phyloP scores from a whole-genome alignment of 192 early-diverging fungal genomes.

The Physocladia obscura region DNA sequence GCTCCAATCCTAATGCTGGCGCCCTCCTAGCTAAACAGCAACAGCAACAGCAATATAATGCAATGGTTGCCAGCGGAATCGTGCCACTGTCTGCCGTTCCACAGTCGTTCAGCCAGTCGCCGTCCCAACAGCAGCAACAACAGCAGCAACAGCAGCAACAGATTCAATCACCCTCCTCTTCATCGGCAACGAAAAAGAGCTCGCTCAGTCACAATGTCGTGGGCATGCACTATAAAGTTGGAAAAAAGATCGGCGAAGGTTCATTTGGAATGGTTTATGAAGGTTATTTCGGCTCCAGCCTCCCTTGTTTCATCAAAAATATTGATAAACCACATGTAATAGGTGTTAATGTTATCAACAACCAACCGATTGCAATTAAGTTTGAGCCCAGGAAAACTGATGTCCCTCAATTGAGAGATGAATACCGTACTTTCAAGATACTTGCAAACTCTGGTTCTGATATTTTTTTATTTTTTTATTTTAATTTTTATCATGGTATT shows the following conservation, averaged over 20 bases:
- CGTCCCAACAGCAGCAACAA: not conserved
- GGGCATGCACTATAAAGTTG: slow-evolving; percentile 93
- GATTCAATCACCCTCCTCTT: not conserved
- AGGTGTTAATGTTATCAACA: slow-evolving; percentile 86
- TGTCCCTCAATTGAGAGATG: slow-evolving; percentile 93
- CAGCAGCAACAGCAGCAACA: not conserved
- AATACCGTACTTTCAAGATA: slow-evolving; percentile 94
- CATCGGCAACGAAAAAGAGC: not conserved
- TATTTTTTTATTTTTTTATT: not conserved
- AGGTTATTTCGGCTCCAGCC: slow-evolving; percentile 60
- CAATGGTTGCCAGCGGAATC: slow-evolving; percentile 19
- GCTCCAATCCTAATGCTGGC: not conserved
- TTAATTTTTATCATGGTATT: not conserved
- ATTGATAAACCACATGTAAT: too few species aligned
- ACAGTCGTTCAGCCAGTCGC: not conserved
- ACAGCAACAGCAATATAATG: slow-evolving; percentile 11
- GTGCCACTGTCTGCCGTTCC: slow-evolving; percentile 18
- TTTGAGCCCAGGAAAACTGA: slow-evolving; percentile 96
- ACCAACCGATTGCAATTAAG: slow-evolving; percentile 93
- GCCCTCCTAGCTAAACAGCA: not conserved
- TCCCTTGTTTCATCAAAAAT: slow-evolving; percentile 4
- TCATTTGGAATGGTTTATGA: slow-evolving; percentile 98
- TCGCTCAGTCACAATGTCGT: slow-evolving; percentile 67
- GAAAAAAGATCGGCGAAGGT: slow-evolving; percentile 95
- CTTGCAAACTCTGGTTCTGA: slow-evolving; percentile 60